These are phyloP conservation scores for Dissophora ornata DNA, from an alignment of 192 early-diverging fungal species.

Conservation along the genomic window DNA sequence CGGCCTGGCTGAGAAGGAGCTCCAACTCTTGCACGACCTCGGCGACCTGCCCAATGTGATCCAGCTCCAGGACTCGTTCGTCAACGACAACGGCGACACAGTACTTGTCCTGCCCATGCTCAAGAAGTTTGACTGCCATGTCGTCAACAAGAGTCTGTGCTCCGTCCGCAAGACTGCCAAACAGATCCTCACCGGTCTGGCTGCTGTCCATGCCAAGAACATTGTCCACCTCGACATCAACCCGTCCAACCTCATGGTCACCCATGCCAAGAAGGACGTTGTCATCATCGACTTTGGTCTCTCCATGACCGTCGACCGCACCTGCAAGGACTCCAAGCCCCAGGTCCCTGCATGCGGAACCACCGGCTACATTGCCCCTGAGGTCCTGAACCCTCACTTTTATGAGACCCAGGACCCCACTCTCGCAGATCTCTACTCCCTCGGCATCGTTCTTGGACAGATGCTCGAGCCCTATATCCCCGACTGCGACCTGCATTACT, in stretches of 20 bases:
- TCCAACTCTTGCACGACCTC: constrained; percentile 63
- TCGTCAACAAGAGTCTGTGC: constrained; percentile 63
- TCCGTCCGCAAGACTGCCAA: constrained; percentile 59
- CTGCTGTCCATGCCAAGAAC: constrained; percentile 68
- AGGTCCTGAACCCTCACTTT: constrained; percentile 54
- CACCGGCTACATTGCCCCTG: constrained; percentile 80
- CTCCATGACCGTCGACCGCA: constrained; percentile 57
- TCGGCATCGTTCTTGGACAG: constrained; percentile 81
- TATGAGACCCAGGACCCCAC: constrained; percentile 51
- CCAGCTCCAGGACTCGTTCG: constrained; percentile 70
- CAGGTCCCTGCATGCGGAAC: constrained; percentile 67
- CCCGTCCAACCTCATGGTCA: constrained; percentile 70
- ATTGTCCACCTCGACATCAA: constrained; percentile 79
- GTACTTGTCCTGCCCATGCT: constrained; percentile 75
- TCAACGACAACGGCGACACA: constrained; percentile 66
- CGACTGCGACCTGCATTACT: constrained; percentile 70
- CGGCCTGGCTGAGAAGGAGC: constrained; percentile 66
- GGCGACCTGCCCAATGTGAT: constrained; percentile 61
- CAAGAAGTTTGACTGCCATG: constrained; percentile 55
- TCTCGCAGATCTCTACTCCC: constrained; percentile 74
- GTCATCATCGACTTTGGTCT: constrained; percentile 85
- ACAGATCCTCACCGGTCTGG: constrained; percentile 67
- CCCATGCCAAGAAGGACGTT: constrained; percentile 60
- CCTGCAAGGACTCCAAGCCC: constrained; percentile 9
- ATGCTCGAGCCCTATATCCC: constrained; percentile 82